Evolutionary conservation across 495 filamentous ascomycete genomes (phyloP), one percentile per base, ranked within the genome.

Genomic region (Zalerion maritima): DNA sequence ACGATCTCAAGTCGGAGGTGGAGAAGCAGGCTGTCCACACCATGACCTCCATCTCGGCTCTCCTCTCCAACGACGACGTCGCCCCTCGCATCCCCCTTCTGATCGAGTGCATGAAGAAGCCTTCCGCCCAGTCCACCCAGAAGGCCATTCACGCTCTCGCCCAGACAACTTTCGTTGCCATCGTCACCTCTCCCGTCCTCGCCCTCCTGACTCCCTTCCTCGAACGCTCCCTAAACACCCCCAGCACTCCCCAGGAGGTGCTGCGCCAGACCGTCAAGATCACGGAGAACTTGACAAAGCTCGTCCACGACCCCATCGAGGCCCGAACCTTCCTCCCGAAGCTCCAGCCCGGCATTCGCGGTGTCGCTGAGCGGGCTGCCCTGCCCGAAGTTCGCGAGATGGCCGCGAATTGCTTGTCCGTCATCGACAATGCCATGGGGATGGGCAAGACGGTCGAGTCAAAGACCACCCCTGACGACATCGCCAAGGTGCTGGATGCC

Each of bases 251-350:
- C 9, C 89, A 97, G 55, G 89, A 97, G 58, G 89, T 94, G 2
- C 63, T 96, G 18, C 77, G 89, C 19, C 91, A 94, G 50, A 92
- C 87, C 3, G 84, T 91, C 13, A 81, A 96, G 11, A 92, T 99
- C n/a, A 82, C 91, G 17, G 89, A 99, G 60, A 99, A 99, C 54
- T 56, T 99, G 58, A 99, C 89, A 26, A 99, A 94, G 63, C 69
- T 99, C 16, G 89, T 99, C 15, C 89, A 99, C 54, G 91, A 99
- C 48, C 89, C 89, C 4, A 71, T 94, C 18, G 89, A 99, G 58
- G 89, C 89, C 12, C 71, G 91, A 24, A 81, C 84, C 37, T 99
- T 99, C 68, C 62, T 99, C 43, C 89, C 89, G 25, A 94, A 92
- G 53, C 73, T 99, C 23, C 81, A 81, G 49, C 89, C 89, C 22